Conservation (phyloP, 2,329 filamentous ascomycete species). For the Cytospora piceicola region DNA sequence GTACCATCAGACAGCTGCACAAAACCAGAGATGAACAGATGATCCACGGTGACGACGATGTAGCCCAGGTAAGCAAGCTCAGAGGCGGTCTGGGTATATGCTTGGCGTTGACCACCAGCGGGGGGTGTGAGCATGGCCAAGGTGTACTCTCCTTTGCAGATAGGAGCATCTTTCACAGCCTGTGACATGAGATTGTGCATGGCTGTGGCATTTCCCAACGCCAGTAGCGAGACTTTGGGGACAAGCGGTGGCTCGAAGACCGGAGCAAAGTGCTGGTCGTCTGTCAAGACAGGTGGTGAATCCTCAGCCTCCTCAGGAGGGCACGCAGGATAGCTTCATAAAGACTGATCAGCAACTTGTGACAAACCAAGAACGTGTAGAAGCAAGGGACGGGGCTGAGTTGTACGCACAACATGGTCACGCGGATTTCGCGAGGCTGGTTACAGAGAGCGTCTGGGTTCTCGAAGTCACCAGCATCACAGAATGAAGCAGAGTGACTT, state of each 20-base stretch:
- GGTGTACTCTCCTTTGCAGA: slow-evolving; percentile 19
- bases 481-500: neutral
- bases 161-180: slow-evolving; percentile 5
- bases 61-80: slow-evolving; percentile 21
- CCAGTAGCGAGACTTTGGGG: neutral
- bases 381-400: no score
- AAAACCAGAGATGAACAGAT: slow-evolving; percentile 20
- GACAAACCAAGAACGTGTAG: neutral
- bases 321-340: slow-evolving; percentile 27
- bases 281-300: neutral
- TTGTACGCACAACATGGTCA: slow-evolving; percentile 25
- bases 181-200: slow-evolving; percentile 26
- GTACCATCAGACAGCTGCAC: slow-evolving; percentile 2
- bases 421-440: slow-evolving; percentile 15
- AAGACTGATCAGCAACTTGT: slow-evolving; percentile 10
- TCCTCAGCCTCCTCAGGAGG: neutral
- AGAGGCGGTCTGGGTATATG: slow-evolving; percentile 26
- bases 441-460: slow-evolving; percentile 1
- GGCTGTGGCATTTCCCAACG: neutral
- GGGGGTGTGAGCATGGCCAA: slow-evolving; percentile 22
- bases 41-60: slow-evolving; percentile 24
- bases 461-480: neutral
- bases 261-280: slow-evolving; percentile 5
- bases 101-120: slow-evolving; percentile 25
- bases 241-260: slow-evolving; percentile 23